A percentile compares a stretch with the other conserved stretches of the same genome.
Evolutionary conservation across 345 rosid genomes (phyloP).

Genomic region (Citropsis articulata): DNA sequence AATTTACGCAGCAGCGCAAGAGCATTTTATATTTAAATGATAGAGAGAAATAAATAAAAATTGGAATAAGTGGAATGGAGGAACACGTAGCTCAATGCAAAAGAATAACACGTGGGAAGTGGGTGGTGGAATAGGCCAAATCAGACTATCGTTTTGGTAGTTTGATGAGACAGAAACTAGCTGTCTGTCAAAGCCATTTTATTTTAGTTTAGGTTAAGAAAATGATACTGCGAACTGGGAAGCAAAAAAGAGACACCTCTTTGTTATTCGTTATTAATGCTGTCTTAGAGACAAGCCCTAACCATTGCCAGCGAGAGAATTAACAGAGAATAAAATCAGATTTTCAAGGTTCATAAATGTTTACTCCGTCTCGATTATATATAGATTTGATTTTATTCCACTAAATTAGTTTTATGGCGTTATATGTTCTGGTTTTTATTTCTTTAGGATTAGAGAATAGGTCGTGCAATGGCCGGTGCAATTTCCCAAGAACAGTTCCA

Average conservation of each 20-base stretch:
- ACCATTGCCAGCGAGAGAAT: conserved; percentile 4
- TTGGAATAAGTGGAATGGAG: neutral
- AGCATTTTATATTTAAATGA: no score
- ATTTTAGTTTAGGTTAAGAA: neutral
- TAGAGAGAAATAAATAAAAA: no score
- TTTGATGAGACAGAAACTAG: neutral
- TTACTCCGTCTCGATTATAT: neutral
- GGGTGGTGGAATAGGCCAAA: neutral
- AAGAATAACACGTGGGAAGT: neutral
- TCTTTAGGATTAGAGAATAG: neutral
- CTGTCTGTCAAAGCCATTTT: neutral
- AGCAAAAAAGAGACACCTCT: neutral
- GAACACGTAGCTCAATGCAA: neutral
- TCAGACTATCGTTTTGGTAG: neutral
- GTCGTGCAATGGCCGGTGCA: conserved; percentile 46
- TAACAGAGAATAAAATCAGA: conserved; percentile 27
- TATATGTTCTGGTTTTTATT: neutral
- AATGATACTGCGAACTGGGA: neutral
- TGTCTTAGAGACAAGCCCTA: neutral
- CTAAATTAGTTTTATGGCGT: neutral
- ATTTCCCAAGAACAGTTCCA: neutral
- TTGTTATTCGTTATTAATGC: neutral
- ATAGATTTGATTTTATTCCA: conserved; percentile 25
- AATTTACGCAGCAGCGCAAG: no score
- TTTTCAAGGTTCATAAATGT: conserved; percentile 12